A percentile compares a stretch with the other conserved stretches of the same genome.
phyloP scores from a whole-genome alignment of 495 filamentous ascomycete species.

The Patellaria atrata region DNA sequence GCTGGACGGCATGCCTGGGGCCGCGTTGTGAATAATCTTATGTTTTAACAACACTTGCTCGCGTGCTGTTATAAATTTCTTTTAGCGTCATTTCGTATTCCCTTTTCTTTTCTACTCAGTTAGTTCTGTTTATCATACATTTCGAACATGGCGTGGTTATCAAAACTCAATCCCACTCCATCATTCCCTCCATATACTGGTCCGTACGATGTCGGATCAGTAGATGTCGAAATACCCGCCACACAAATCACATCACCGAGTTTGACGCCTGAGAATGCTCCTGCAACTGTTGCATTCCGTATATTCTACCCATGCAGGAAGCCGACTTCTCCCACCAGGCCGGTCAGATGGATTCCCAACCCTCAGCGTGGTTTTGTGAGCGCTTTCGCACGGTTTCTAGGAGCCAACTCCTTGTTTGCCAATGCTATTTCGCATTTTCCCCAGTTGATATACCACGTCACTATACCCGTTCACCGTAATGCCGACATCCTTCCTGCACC shows the following conservation, averaged over 20 bases:
- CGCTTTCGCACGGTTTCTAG: constrained; percentile 54
- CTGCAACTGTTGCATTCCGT: constrained; percentile 53
- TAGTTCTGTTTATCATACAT: too few relatives aligned
- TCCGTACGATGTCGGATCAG: constrained; percentile 56
- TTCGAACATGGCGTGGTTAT: constrained; percentile 25
- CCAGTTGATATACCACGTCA: constrained; percentile 50
- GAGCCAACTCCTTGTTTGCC: constrained; percentile 38
- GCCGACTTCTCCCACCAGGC: constrained; percentile 25
- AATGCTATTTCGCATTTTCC: constrained; percentile 50
- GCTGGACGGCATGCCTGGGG: too few relatives aligned
- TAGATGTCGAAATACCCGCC: constrained; percentile 60
- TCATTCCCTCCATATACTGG: constrained; percentile 55
- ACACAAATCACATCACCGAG: constrained; percentile 39
- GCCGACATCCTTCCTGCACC: constrained; percentile 32
- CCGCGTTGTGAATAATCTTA: too few relatives aligned
- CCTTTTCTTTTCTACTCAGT: too few relatives aligned
- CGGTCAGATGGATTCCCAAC: constrained; percentile 53
- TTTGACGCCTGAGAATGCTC: too few relatives aligned
- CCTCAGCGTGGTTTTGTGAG: constrained; percentile 55
- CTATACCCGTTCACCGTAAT: constrained; percentile 40
- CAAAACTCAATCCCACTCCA: constrained; percentile 40
- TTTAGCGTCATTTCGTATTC: too few relatives aligned
- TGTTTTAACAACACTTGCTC: too few relatives aligned
- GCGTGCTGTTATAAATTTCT: too few relatives aligned
- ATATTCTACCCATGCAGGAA: constrained; percentile 62